Conservation (phyloP, 148 eudicot genomes). For the Heliosperma pusillum region DNA sequence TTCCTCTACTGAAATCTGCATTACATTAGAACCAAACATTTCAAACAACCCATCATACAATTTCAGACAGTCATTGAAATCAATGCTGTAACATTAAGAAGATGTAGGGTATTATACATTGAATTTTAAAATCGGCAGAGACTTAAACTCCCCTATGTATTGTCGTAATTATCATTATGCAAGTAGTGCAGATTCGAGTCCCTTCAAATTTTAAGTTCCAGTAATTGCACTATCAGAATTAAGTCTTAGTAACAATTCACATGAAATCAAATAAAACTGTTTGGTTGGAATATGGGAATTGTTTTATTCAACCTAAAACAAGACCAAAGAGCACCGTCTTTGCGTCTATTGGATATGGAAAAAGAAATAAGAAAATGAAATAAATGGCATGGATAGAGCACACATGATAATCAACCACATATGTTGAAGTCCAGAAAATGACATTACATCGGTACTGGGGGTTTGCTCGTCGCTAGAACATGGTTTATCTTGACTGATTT, state of each 20-base stretch:
- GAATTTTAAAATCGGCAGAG: not conserved
- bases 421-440: not conserved
- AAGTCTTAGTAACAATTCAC: too few relatives aligned
- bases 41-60: not conserved
- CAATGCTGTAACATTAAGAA: not conserved
- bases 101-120: not conserved
- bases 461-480: conserved; percentile 26
- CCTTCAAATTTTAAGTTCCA: not conserved
- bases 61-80: not conserved
- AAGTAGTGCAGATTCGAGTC: too few relatives aligned
- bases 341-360: not conserved
- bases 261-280: too few relatives aligned
- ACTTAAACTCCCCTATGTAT: not conserved
- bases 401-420: not conserved
- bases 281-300: too few relatives aligned
- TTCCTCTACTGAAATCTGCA: conserved; percentile 26
- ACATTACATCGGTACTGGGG: conserved; percentile 29
- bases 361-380: not conserved
- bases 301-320: not conserved
- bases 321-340: not conserved
- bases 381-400: not conserved
- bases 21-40: conserved; percentile 5
- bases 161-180: not conserved
- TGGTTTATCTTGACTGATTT: conserved; percentile 26
- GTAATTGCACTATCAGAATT: not conserved